Base-by-base conservation (phyloP, 2,329 filamentous ascomycete genomes). In the Cladorrhinum sp. region DNA sequence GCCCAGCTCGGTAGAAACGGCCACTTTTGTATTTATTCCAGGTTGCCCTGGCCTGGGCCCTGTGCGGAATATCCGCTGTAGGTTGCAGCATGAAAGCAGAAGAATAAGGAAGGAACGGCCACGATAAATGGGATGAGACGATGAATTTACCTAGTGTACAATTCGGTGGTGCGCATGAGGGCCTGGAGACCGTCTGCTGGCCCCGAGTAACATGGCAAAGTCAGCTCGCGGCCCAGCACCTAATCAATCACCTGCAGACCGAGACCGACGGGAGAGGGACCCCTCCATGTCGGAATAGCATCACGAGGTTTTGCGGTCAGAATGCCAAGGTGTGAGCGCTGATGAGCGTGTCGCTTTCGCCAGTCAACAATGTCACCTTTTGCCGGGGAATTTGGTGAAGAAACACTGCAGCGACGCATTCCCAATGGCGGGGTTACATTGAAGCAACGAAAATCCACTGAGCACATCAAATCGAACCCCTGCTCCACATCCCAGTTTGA, bases 401-500 rank as follows among this genome's bases (percentile, higher is more conserved):
- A 55, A 55, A 23, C 28, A 23, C 55, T 36, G 42, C 39, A 51
- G n/a, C n/a, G n/a, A 33, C 24, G n/a, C 52, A 21, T 18, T 21
- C 52, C 28, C 52, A 55, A 57, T 28, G 14, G 50, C 20, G 14
- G 52, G 20, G 59, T 49, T 39, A 36, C 59, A 58, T 52, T 39
- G 60, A 49, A 18, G 28, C n/a, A 23, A 46, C 50, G 12, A 36
- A 36, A 36, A 36, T 10, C 9, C 33, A 36, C 33, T 36, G 8
- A 36, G 33, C 33, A 36, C 23, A 23, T 54, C 61, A 60, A 65
- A 65, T 65, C 21, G 57, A 24, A 60, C 46, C 51, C 59, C 46
- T 62, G 59, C 52, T 26, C 36, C 55, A 28, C 28, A 50, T 53
- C 4, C 61, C 57, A 57, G 39, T 50, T 59, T 66, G 64, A 66